phyloP scores from a whole-genome alignment of 371 early-diverging fungal genomes.

The Capillidium rhysosporum region DNA sequence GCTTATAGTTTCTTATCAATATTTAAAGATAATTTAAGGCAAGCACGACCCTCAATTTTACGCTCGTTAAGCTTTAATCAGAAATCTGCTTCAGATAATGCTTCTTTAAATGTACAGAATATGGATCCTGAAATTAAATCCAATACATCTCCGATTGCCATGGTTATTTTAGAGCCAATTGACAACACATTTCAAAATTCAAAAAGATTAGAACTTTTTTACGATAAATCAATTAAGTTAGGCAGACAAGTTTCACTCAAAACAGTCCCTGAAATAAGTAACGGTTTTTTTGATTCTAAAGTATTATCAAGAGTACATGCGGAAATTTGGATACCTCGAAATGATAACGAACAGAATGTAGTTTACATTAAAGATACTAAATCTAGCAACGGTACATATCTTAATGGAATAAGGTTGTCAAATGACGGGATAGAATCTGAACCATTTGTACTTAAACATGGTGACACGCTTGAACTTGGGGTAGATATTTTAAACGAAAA shows the following conservation, averaged over 20 bases:
- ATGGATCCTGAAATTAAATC: no score
- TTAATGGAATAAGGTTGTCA: constrained; percentile 52
- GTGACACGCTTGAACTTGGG: constrained; percentile 62
- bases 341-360: constrained; percentile 23
- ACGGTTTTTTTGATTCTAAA: constrained; percentile 76
- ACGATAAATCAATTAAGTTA: constrained; percentile 24
- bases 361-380: constrained; percentile 56
- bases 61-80: no score
- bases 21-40: no score
- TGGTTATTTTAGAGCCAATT: neutral
- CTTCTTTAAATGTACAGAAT: no score
- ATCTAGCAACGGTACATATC: constrained; percentile 73
- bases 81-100: no score
- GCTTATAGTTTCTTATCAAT: no score
- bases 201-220: no score
- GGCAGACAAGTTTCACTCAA: constrained; percentile 53
- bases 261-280: constrained; percentile 35
- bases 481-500: constrained; percentile 61
- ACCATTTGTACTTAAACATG: constrained; percentile 32
- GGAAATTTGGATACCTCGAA: constrained; percentile 44
- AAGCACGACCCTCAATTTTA: no score
- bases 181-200: neutral
- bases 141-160: neutral
- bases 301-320: constrained; percentile 69
- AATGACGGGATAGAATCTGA: constrained; percentile 41